Conservation (phyloP, 345 rosid genomes). For the Nasturtium officinale region DNA sequence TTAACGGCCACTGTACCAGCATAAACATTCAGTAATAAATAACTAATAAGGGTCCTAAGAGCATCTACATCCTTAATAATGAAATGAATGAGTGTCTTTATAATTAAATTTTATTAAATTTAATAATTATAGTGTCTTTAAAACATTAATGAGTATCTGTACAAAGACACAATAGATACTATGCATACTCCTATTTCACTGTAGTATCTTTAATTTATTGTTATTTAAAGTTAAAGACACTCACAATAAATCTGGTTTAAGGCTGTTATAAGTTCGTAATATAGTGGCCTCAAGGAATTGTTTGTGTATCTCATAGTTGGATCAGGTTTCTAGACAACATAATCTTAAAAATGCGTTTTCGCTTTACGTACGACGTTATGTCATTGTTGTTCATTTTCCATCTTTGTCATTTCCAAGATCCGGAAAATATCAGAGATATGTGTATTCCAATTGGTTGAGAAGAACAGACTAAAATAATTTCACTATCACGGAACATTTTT, state of each 20-base stretch:
- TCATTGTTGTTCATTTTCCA: neutral
- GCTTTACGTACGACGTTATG: neutral
- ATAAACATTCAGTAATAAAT: neutral
- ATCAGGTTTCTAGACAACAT: neutral
- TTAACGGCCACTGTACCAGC: neutral
- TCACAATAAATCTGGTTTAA: too few relatives aligned
- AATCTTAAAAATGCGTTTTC: neutral
- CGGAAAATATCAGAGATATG: neutral
- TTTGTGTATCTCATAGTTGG: neutral
- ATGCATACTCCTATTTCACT: too few relatives aligned
- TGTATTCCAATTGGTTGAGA: neutral
- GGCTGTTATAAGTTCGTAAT: neutral
- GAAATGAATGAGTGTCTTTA: too few relatives aligned
- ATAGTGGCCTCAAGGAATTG: neutral
- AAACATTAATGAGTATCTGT: too few relatives aligned
- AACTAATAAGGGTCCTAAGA: too few relatives aligned
- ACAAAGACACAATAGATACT: too few relatives aligned
- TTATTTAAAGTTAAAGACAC: too few relatives aligned
- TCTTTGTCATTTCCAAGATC: neutral
- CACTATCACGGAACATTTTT: neutral
- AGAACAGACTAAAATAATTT: neutral
- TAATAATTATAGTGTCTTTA: too few relatives aligned
- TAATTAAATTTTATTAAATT: too few relatives aligned
- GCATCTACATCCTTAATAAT: too few relatives aligned
- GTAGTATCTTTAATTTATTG: too few relatives aligned